A percentile compares a stretch with the other conserved stretches of the same genome.
phyloP scores from a whole-genome alignment of 306 rosid species.

The Gastrolobium villosum region DNA sequence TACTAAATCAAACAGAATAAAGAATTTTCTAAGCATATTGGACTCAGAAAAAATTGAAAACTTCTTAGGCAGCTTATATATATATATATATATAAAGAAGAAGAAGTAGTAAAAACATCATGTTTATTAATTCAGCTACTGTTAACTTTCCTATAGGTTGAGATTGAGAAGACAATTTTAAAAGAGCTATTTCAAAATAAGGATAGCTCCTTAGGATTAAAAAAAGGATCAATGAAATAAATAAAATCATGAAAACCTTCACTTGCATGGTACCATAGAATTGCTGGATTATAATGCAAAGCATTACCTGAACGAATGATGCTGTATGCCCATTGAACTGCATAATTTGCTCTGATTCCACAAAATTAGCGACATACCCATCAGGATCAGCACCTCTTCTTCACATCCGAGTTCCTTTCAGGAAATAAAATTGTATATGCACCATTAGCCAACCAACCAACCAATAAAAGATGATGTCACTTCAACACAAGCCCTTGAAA shows the following conservation, averaged over 20 bases:
- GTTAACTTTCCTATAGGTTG: background rate
- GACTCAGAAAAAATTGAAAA: background rate
- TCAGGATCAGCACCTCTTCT: constrained; percentile 94
- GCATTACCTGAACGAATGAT: constrained; percentile 84
- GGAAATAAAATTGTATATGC: constrained; percentile 35
- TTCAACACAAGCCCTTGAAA: background rate
- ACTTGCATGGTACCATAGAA: background rate
- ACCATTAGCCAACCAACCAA: constrained; percentile 25
- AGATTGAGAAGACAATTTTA: background rate
- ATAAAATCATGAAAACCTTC: constrained; percentile 23
- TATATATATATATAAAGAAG: too few species aligned
- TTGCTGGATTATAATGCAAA: constrained; percentile 5
- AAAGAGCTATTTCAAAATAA: constrained; percentile 21
- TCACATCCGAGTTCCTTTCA: constrained; percentile 92
- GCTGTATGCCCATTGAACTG: constrained; percentile 76
- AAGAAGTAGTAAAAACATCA: background rate
- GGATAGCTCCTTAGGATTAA: background rate
- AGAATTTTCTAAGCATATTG: background rate
- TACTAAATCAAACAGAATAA: background rate
- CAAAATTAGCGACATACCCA: constrained; percentile 92
- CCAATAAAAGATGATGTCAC: constrained; percentile 17
- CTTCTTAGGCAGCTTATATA: background rate
- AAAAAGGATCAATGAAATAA: background rate
- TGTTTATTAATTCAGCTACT: too few species aligned
- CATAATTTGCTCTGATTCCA: constrained; percentile 84